A percentile compares a stretch with the other conserved stretches of the same genome.
phyloP scores from a whole-genome alignment of 495 filamentous ascomycete species.

The Penicillium argentinense region DNA sequence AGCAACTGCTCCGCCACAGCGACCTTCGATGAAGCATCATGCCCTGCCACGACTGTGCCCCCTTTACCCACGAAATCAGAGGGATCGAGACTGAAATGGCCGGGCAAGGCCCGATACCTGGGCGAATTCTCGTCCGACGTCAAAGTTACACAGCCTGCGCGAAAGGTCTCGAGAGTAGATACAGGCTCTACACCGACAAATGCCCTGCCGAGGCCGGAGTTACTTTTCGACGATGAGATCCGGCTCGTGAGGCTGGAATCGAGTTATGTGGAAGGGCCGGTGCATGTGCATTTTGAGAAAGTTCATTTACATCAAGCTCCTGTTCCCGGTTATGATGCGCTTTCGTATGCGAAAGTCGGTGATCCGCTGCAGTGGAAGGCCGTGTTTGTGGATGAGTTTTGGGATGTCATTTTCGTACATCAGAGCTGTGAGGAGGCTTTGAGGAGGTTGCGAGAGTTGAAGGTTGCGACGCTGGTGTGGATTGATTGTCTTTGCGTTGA shows the following conservation, averaged over 20 bases:
- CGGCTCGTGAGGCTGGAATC: background rate
- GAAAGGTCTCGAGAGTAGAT: background rate
- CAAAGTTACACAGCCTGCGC: background rate
- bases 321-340: background rate
- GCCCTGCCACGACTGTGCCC: background rate
- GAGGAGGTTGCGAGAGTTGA: background rate
- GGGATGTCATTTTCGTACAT: background rate
- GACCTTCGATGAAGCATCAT: background rate
- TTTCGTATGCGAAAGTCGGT: background rate
- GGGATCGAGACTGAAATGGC: background rate
- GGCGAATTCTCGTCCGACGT: background rate
- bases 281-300: background rate
- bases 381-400: background rate
- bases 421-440: background rate
- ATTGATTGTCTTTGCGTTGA: background rate
- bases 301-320: background rate
- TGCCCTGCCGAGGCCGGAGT: background rate
- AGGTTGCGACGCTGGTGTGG: background rate
- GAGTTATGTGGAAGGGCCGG: background rate
- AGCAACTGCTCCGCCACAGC: background rate
- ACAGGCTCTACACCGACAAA: background rate
- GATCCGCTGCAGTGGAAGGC: background rate
- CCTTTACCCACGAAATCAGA: background rate
- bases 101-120: background rate
- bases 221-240: conserved; percentile 1